phyloP scores from a whole-genome alignment of 345 rosid genomes.

The Salix purpurea region DNA sequence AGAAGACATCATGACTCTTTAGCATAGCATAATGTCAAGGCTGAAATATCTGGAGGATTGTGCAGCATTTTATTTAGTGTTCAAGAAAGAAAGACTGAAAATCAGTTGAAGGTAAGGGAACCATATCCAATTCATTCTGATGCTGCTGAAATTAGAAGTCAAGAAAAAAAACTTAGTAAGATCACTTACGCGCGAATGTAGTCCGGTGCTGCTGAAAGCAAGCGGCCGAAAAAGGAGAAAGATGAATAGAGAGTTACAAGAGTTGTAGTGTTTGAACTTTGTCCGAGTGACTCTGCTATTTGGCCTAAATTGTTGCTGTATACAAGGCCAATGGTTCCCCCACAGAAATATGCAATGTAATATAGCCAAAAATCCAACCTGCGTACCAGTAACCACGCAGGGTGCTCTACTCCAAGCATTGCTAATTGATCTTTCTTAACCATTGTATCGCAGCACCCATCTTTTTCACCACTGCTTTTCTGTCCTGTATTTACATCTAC shows the following conservation, averaged over 20 bases:
- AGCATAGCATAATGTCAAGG: not conserved
- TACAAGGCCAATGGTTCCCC: slow-evolving; percentile 93
- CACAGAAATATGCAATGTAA: slow-evolving; percentile 75
- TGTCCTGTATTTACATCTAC: slow-evolving; percentile 12
- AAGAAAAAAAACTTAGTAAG: not conserved
- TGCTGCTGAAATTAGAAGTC: not conserved
- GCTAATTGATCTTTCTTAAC: slow-evolving; percentile 52
- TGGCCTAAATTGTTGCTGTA: slow-evolving; percentile 94
- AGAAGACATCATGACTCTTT: not conserved
- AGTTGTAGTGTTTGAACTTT: slow-evolving; percentile 47
- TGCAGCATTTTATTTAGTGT: not conserved
- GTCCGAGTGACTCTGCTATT: slow-evolving; percentile 83
- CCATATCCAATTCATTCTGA: not conserved
- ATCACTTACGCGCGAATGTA: slow-evolving; percentile 69
- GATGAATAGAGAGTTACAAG: slow-evolving; percentile 85
- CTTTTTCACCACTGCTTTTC: slow-evolving; percentile 24
- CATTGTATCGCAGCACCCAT: slow-evolving; percentile 44
- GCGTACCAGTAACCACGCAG: slow-evolving; percentile 45
- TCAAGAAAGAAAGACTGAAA: not conserved
- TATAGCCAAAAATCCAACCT: slow-evolving; percentile 92
- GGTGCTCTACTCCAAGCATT: slow-evolving; percentile 76
- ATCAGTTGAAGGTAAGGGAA: not conserved
- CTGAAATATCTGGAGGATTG: not conserved
- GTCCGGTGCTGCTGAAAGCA: slow-evolving; percentile 87
- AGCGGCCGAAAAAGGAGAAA: slow-evolving; percentile 94